Base-by-base conservation (phyloP, 441 rosid species). In the Metrosideros polymorpha region DNA sequence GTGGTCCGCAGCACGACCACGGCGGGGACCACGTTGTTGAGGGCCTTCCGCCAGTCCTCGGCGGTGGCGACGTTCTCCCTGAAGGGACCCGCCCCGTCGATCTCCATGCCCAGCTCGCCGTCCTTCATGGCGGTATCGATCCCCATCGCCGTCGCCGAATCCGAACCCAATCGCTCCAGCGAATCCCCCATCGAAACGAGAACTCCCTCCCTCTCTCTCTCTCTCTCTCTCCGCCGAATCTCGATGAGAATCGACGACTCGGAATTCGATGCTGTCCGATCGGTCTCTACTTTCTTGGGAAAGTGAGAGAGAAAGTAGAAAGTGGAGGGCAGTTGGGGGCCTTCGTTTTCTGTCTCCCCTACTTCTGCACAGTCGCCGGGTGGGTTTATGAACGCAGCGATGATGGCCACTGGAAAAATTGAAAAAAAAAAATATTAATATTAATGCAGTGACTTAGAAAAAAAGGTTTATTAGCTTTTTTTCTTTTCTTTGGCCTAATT, bases 1-100 rank as follows among this genome's bases (percentile, higher is more conserved):
- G 98, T 96, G 85, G 91, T 91, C 6, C 95, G 96, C 82, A 97
- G 93, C 63, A 95, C 98, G 53, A 97, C 98, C 56, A 95, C 98
- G 87, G 98, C 98, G 19, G 98, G 97, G 85, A 95, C 98, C 5
- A 97, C 97, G 85, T 90, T 94, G 82, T 84, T 87, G 83, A 97
- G 93, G 56, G 97, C 89, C 71, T 89, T 92, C 82, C 94, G 91
- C 99, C 99, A 97, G 90, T 94, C 99, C 63, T 95, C 99, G 42
- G 95, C 94, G n/a, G 96, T 92, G 82, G 95, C 95, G 50, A 88
- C 92, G 87, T 89, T 90, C 85, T 93, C 94, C 19, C 84, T 85
- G 50, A 88, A 53, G 17, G 95, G 91, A 84, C 93, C 94, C 61
- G 83, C 52, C 22, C 88, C 88, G 77, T 95, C 99, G 93, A 97